These are phyloP conservation scores for Blumeria hordei DNA, from an alignment of 2,329 filamentous ascomycete genomes.

Conservation along the genomic window DNA sequence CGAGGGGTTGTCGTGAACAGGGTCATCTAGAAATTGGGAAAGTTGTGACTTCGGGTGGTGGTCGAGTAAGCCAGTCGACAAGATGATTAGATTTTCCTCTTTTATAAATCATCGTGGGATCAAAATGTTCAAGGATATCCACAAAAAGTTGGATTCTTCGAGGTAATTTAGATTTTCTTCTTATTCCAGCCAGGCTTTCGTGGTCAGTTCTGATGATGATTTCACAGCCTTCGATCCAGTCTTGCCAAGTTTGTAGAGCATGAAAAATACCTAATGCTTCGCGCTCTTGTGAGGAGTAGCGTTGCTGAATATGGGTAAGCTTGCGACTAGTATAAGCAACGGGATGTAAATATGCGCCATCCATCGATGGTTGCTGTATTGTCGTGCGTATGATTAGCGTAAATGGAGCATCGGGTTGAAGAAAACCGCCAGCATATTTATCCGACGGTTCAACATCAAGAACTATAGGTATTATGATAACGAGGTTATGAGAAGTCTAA, in stretches of 20 bases:
- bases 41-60: background rate
- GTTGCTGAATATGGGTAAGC: background rate
- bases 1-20: background rate
- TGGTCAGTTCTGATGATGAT: background rate
- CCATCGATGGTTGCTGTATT: background rate
- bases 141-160: background rate
- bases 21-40: background rate
- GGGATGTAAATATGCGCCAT: background rate
- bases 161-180: background rate
- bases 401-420: no score
- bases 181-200: background rate
- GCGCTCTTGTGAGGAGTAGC: background rate
- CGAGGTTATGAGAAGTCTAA: no score
- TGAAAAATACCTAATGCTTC: background rate
- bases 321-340: background rate
- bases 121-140: background rate
- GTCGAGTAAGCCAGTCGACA: background rate
- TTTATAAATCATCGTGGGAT: background rate
- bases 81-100: background rate
- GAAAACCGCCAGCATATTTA: no score
- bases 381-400: no score
- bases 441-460: no score
- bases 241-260: background rate
- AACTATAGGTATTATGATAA: no score
- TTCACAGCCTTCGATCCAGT: background rate